These are phyloP conservation scores for Blumeria graminis DNA, from an alignment of 2,329 filamentous ascomycete species.

Conservation along the genomic window DNA sequence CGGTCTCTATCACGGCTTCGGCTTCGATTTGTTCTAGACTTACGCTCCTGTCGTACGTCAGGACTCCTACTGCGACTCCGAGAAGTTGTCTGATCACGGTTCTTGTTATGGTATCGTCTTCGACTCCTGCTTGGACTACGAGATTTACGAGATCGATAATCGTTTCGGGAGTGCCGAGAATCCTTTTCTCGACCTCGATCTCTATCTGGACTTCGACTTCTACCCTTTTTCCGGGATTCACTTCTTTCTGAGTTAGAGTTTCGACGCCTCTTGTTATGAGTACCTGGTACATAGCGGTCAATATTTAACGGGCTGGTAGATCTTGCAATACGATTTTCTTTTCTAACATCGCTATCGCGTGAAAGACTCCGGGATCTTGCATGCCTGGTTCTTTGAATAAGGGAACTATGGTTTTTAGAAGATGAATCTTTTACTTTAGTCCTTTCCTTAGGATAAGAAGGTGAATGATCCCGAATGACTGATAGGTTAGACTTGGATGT, in stretches of 20 bases:
- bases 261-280: conserved; percentile 8
- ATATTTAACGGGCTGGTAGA: conserved; percentile 14
- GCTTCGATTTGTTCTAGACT: conserved; percentile 7
- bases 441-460: no score
- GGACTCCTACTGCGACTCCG: conserved; percentile 7
- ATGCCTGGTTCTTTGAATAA: no score
- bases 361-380: no score
- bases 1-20: conserved; percentile 2
- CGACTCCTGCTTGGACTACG: conserved; percentile 8
- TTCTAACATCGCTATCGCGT: conserved; percentile 3
- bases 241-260: conserved; percentile 8
- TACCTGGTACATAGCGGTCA: conserved; percentile 15
- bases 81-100: conserved; percentile 5
- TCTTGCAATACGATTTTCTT: conserved; percentile 12
- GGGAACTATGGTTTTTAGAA: no score
- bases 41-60: conserved; percentile 5
- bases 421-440: no score
- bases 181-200: conserved; percentile 8
- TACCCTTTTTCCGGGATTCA: conserved; percentile 8
- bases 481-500: no score
- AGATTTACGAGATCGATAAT: conserved; percentile 5
- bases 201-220: conserved; percentile 10
- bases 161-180: conserved; percentile 5
- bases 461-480: no score
- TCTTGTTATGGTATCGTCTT: conserved; percentile 6